A percentile compares a stretch with the other conserved stretches of the same genome.
phyloP scores from a whole-genome alignment of 352 stramenopile genomes.

The Pythium phragmiticola region DNA sequence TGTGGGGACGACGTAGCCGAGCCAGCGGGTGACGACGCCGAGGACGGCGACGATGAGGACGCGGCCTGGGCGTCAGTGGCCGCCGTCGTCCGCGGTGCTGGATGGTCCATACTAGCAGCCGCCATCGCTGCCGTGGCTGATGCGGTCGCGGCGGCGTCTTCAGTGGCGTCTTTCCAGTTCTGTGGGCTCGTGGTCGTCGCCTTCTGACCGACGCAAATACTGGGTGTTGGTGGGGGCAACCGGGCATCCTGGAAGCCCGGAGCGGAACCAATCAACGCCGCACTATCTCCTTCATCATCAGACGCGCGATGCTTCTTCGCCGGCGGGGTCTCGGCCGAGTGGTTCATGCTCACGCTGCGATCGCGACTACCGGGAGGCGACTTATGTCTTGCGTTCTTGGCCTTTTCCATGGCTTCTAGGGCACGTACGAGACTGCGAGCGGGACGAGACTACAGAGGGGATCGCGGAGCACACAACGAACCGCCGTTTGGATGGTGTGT shows the following conservation, averaged over 20 bases:
- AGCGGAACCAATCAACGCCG: neutral
- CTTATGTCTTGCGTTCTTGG: conserved; percentile 2
- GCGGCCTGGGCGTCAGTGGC: neutral
- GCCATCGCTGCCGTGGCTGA: conserved; percentile 22
- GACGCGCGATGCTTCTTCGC: conserved; percentile 80
- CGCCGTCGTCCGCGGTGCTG: neutral
- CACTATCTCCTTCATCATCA: conserved; percentile 63
- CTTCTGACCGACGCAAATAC: conserved; percentile 16
- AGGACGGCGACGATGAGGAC: conserved; percentile 6
- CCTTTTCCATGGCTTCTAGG: conserved; percentile 20
- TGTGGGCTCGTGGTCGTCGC: conserved; percentile 18
- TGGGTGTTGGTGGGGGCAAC: conserved; percentile 15
- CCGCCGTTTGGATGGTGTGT: neutral
- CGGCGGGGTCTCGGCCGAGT: conserved; percentile 40
- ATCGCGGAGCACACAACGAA: conserved; percentile 10
- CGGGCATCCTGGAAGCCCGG: neutral
- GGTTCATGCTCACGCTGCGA: conserved; percentile 75
- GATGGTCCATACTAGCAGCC: conserved; percentile 20
- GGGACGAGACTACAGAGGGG: conserved; percentile 16
- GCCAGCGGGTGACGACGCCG: conserved; percentile 1
- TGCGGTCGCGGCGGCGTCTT: conserved; percentile 11
- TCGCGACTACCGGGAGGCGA: conserved; percentile 36
- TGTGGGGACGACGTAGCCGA: conserved; percentile 1
- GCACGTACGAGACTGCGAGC: neutral
- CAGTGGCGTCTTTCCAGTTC: conserved; percentile 18